phyloP scores from a whole-genome alignment of 2,329 filamentous ascomycete genomes.

The Xylariaceae sp. region DNA sequence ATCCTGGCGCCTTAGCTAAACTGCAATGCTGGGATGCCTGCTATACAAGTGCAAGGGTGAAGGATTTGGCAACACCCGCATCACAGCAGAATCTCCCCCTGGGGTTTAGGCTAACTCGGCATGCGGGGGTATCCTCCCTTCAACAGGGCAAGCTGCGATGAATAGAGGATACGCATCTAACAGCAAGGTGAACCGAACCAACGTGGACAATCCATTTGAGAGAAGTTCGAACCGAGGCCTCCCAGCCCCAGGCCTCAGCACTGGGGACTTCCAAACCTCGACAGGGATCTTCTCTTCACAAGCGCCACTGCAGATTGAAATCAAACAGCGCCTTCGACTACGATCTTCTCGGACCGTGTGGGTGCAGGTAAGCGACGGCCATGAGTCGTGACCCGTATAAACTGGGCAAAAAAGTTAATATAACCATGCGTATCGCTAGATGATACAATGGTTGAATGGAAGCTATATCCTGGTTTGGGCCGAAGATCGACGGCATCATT shows the following conservation, averaged over 20 bases:
- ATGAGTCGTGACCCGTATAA: background rate
- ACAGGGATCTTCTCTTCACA: background rate
- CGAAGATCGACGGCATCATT: background rate
- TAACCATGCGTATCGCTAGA: background rate
- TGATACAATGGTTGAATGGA: background rate
- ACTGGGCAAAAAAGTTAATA: background rate
- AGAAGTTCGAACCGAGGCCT: background rate
- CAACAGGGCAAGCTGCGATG: background rate
- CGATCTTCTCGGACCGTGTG: background rate
- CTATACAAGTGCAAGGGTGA: too few species aligned
- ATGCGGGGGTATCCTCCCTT: too few species aligned
- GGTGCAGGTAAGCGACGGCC: background rate
- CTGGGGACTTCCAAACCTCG: background rate
- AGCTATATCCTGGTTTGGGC: background rate
- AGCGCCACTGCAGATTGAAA: background rate
- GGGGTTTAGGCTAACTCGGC: too few species aligned
- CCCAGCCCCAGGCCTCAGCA: background rate
- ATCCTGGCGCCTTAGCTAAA: too few species aligned
- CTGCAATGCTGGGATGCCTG: too few species aligned
- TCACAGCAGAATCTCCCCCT: too few species aligned
- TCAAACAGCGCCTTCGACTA: background rate
- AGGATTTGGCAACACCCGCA: too few species aligned
- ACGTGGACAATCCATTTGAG: too few species aligned
- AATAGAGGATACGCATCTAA: background rate
- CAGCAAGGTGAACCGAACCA: background rate